phyloP scores from a whole-genome alignment of 2,329 filamentous ascomycete species.

The Volutella citrinella region DNA sequence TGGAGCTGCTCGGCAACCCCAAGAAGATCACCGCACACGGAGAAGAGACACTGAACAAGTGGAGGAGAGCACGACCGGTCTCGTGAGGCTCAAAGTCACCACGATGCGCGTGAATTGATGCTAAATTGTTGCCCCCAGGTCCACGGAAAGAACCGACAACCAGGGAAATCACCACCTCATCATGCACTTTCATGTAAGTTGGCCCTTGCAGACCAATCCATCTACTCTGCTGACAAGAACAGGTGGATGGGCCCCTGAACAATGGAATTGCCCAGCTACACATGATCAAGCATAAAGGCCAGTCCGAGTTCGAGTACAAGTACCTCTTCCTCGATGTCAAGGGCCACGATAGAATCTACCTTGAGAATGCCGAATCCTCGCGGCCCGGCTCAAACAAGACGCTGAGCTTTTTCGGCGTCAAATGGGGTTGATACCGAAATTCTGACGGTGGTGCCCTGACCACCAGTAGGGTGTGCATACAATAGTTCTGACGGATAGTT shows the following conservation, averaged over 20 bases:
- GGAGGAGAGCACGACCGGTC: conserved; percentile 65
- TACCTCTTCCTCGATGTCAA: conserved; percentile 78
- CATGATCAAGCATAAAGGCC: conserved; percentile 65
- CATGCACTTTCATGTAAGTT: conserved; percentile 78
- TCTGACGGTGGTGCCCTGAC: no score
- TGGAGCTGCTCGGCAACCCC: conserved; percentile 69
- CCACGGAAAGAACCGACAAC: conserved; percentile 65
- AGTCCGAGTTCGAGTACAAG: conserved; percentile 71
- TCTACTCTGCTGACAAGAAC: conserved; percentile 15
- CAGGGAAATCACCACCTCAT: conserved; percentile 75
- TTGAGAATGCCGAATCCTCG: conserved; percentile 57
- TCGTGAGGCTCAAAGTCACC: conserved; percentile 49
- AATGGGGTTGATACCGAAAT: conserved; percentile 41
- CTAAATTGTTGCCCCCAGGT: no score
- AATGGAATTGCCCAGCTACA: conserved; percentile 75
- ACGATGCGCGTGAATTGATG: no score
- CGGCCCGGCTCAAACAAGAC: conserved; percentile 36
- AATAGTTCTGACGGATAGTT: no score
- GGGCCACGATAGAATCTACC: conserved; percentile 63
- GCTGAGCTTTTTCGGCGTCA: conserved; percentile 60
- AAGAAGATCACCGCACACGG: conserved; percentile 79
- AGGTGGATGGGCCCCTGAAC: conserved; percentile 75
- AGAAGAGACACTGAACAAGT: conserved; percentile 77
- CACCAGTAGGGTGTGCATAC: no score
- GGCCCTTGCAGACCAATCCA: no score